Percentiles rank a stretch among this genome's conserved stretches.
phyloP scores from a whole-genome alignment of 441 rosid species.

The Breynia disticha region DNA sequence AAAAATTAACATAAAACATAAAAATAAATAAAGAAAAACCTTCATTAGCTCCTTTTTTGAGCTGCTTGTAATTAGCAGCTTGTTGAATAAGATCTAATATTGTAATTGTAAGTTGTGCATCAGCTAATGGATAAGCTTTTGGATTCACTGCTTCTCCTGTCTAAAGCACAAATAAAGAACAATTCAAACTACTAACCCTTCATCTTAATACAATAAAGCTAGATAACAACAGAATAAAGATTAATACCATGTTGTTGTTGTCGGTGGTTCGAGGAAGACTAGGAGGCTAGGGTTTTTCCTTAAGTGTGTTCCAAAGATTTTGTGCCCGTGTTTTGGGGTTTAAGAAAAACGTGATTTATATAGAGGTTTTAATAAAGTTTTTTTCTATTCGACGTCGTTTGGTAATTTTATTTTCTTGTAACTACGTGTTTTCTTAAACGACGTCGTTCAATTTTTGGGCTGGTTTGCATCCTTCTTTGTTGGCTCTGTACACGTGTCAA shows the following conservation, averaged over 20 bases:
- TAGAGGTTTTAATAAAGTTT: no score
- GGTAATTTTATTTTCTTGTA: no score
- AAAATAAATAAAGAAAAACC: constrained; percentile 24
- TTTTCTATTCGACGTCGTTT: no score
- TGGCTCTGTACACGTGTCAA: no score
- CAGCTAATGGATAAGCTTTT: constrained; percentile 85
- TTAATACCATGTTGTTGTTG: constrained; percentile 1
- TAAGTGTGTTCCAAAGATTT: background rate
- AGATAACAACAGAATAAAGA: background rate
- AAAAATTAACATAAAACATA: background rate
- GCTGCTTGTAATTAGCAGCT: constrained; percentile 91
- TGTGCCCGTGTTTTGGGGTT: background rate
- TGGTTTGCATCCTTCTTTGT: no score
- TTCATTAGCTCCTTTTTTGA: constrained; percentile 94
- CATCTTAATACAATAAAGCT: no score
- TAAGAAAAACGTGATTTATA: no score
- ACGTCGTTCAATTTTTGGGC: no score
- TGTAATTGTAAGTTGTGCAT: constrained; percentile 60
- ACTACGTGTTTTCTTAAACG: no score
- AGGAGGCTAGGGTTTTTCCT: background rate
- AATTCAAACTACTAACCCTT: no score
- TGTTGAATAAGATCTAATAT: constrained; percentile 90
- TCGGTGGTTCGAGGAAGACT: no score
- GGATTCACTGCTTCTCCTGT: constrained; percentile 70
- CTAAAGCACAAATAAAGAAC: constrained; percentile 24